phyloP scores from a whole-genome alignment of 2,329 filamentous ascomycete species.

The Rachicladosporium sp. region DNA sequence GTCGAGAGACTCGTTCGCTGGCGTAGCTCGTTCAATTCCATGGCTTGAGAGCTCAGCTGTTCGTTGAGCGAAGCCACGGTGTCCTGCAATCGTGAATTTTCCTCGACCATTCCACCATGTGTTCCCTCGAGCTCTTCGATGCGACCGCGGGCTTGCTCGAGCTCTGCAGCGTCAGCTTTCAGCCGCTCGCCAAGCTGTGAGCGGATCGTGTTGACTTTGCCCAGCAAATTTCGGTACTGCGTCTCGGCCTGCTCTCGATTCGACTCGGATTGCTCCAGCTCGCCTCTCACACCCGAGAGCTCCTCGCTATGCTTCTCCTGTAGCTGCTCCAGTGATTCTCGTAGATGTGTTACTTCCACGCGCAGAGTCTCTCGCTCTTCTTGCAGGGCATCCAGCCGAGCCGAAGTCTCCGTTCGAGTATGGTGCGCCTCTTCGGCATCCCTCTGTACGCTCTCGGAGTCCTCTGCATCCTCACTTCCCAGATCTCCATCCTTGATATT shows the following conservation, averaged over 20 bases:
- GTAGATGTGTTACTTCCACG: conserved; percentile 68
- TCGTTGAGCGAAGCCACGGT: conserved; percentile 54
- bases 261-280: conserved; percentile 36
- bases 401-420: conserved; percentile 28
- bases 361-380: conserved; percentile 69
- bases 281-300: conserved; percentile 37
- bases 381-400: conserved; percentile 60
- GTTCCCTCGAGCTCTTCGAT: conserved; percentile 41
- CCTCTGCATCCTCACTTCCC: conserved; percentile 6
- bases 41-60: conserved; percentile 58
- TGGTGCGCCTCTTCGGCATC: too few relatives aligned
- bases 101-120: conserved; percentile 21
- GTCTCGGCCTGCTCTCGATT: conserved; percentile 62
- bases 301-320: conserved; percentile 57
- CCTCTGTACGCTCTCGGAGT: conserved; percentile 3
- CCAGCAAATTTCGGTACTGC: conserved; percentile 77
- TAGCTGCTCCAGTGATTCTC: conserved; percentile 68
- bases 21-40: conserved; percentile 67
- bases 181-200: conserved; percentile 78
- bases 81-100: conserved; percentile 41
- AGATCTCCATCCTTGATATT: not conserved
- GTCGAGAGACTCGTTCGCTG: conserved; percentile 78
- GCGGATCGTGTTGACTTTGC: conserved; percentile 87
- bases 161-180: conserved; percentile 78
- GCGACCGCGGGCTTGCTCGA: conserved; percentile 70